Evolutionary conservation across 2,329 filamentous ascomycete species (phyloP), one percentile per base, ranked within the genome.

Genomic region (Curvularia lunata): DNA sequence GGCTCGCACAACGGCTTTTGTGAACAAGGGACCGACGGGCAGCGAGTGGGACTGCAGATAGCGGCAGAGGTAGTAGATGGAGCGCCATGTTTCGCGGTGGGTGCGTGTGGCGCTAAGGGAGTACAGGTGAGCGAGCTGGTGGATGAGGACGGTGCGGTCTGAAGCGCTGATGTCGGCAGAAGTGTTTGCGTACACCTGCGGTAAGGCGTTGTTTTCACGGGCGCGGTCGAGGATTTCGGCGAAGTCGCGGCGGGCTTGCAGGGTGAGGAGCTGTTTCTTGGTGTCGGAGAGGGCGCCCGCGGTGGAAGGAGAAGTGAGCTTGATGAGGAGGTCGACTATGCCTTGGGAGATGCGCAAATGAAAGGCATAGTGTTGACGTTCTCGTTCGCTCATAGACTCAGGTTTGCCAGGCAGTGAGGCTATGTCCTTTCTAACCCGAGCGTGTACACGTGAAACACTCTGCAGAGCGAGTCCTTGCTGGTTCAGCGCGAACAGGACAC

Each of bases 71-170:
- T 67, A 68, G 48, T 70, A 66, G 4, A 73, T 63, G 2, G 65
- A 64, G 25, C 73, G 72, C 66, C 63, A 70, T 23, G 58, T 58
- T 34, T 67, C 57, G 3, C 58, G 60, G 7, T 56, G 54, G 27
- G 60, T 66, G 16, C 64, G 63, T 9, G 68, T 68, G 21, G 49
- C 64, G 47, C 72, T 65, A 21, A 69, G 42, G 1, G 73, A 71
- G 56, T 74, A 74, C 46, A 74, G 68, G 49, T 73, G 61, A 7
- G 72, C 74, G 30, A 77, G 60, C 50, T 75, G 71, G 37, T 75
- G 71, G 43, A 74, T 63, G 40, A 76, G 54, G 4, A 60, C 52
- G 8, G 58, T 51, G 23, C 66, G 68, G 3, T 62, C 42, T 7
- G 62, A 42, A 19, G 60, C 45, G 7, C 68, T 38, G 1, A 62